phyloP scores from a whole-genome alignment of 2,329 filamentous ascomycete species.

The Davidsoniella neocaledoniae region DNA sequence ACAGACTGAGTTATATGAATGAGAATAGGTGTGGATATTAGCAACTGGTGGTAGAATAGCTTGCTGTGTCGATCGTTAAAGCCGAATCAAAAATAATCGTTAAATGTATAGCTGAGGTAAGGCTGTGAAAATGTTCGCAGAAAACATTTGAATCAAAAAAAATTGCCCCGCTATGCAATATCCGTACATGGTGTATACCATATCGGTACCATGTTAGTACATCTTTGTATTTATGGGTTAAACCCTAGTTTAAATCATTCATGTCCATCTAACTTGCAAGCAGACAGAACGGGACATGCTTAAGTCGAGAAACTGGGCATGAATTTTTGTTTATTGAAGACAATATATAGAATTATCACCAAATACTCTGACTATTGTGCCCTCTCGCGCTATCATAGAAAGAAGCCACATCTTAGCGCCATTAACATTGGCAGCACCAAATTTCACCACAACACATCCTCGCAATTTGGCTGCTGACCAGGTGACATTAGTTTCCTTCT shows the following conservation, averaged over 20 bases:
- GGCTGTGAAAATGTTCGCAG: background rate
- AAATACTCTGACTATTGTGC: slow-evolving; percentile 53
- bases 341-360: slow-evolving; percentile 71
- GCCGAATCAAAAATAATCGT: background rate
- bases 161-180: slow-evolving; percentile 5
- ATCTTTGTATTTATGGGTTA: background rate
- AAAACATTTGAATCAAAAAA: slow-evolving; percentile 1
- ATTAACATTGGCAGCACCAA: slow-evolving; percentile 69
- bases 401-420: slow-evolving; percentile 66
- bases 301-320: background rate
- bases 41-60: background rate
- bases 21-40: background rate
- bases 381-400: slow-evolving; percentile 56
- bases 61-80: background rate
- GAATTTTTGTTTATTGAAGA: slow-evolving; percentile 29
- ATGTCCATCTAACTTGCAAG: background rate
- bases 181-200: background rate
- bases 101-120: background rate
- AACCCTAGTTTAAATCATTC: background rate
- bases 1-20: background rate
- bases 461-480: slow-evolving; percentile 73
- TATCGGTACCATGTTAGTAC: slow-evolving; percentile 1
- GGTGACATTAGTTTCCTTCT: slow-evolving; percentile 44
- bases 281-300: background rate
- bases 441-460: slow-evolving; percentile 80